Base-by-base conservation (phyloP, 306 rosid genomes). In the Prunus kanzakura region DNA sequence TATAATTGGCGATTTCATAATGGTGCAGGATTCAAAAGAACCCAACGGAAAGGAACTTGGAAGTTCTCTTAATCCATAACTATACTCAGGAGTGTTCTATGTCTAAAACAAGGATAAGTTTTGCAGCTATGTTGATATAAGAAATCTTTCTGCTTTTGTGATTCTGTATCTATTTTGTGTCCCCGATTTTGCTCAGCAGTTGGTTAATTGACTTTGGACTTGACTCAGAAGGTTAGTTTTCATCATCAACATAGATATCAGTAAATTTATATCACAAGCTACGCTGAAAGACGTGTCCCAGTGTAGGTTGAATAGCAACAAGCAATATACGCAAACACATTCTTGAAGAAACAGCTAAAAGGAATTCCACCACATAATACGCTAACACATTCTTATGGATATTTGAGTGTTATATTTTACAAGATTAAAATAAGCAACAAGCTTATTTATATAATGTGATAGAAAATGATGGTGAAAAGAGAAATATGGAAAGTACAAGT, bases 401-500 rank as follows among this genome's bases (percentile, higher is more conserved):
- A 11, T 22, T 52, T 6, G 3, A 29, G 11, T 19, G 4, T 0
- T 18, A 29, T 70, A 11, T 4, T 27, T 29, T 51, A 54, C 27
- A 50, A 13, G 8, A 51, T 13, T n/a, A 3, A 30, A 67, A 13
- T 20, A 67, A 43, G 64, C 3, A 69, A 52, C 49, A 30, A 10
- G 47, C 43, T 70, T 70, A 8, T 41, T 54, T 11, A 68, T 35
- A 25, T 15, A 72, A 63, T 32, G 35, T 29, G 12, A 64, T 66
- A 29, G 35, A 38, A 38, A 22, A 79, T 67, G 72, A 29, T 29
- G 27, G 18, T 43, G 55, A 79, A 43, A 75, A 13, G 63, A 18
- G 68, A 73, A 84, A 75, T 6, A 49, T 11, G 7, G 61, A 60
- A 70, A 30, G 67, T 30, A 75, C 11, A 49, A 74, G 51, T 32